Evolutionary conservation across 1,139 yeast species (phyloP).

Genomic region (Candida tetrigidarum): DNA sequence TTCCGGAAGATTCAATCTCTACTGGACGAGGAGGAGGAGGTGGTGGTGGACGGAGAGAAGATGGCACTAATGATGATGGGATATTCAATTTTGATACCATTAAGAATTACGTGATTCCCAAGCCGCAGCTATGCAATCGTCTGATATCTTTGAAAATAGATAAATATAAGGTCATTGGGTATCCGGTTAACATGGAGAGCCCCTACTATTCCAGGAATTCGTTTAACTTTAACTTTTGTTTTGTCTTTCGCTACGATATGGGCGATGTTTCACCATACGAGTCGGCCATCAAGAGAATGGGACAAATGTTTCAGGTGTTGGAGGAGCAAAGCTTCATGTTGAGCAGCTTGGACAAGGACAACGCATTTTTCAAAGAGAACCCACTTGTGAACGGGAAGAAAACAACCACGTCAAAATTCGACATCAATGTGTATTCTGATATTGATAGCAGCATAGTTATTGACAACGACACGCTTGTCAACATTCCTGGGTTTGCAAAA

Average conservation of each 20-base stretch:
- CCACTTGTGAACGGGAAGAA: slow-evolving; percentile 5
- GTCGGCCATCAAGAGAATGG: slow-evolving; percentile 80
- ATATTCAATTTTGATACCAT: slow-evolving; percentile 83
- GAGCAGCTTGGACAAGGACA: slow-evolving; percentile 53
- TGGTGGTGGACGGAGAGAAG: too few species aligned
- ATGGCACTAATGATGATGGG: slow-evolving; percentile 21
- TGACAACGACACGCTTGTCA: slow-evolving; percentile 13
- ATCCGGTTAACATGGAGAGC: slow-evolving; percentile 82
- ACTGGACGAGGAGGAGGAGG: slow-evolving; percentile 7
- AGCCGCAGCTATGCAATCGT: slow-evolving; percentile 86
- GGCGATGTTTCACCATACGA: slow-evolving; percentile 88
- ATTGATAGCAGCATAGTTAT: background rate
- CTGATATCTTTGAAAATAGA: slow-evolving; percentile 75
- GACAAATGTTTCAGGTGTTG: slow-evolving; percentile 85
- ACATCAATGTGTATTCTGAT: background rate
- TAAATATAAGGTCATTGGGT: slow-evolving; percentile 79
- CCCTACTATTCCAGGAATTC: slow-evolving; percentile 84
- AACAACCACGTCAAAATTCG: background rate
- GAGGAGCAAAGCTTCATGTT: slow-evolving; percentile 87
- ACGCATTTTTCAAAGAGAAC: slow-evolving; percentile 37
- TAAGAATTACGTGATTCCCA: slow-evolving; percentile 91
- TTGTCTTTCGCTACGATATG: slow-evolving; percentile 77
- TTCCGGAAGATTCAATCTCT: slow-evolving; percentile 66
- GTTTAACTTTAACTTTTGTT: slow-evolving; percentile 90
- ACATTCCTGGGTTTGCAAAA: slow-evolving; percentile 46